Conservation (phyloP, 345 rosid genomes). For the Linum trigynum region DNA sequence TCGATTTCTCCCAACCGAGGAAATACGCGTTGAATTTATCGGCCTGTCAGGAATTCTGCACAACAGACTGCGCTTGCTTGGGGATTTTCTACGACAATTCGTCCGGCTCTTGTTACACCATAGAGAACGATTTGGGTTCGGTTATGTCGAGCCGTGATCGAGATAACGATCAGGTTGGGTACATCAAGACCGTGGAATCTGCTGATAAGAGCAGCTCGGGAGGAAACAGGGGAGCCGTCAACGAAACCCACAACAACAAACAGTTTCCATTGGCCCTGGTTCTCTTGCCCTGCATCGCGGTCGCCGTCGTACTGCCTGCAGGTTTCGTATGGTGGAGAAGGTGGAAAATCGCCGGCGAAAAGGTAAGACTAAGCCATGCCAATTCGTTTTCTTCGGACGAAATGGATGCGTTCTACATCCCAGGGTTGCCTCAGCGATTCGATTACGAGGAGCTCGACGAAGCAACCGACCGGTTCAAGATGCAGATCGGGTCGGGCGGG, state of each 20-base stretch:
- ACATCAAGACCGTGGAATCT: constrained; percentile 6
- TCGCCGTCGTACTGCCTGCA: background rate
- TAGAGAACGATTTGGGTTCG: constrained; percentile 12
- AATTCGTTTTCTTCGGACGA: background rate
- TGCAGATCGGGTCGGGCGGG: background rate
- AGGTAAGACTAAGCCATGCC: background rate
- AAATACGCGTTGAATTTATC: background rate
- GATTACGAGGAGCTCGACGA: constrained; percentile 2
- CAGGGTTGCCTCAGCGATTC: background rate
- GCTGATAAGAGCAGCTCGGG: background rate
- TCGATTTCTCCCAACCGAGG: constrained; percentile 10
- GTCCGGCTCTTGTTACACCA: constrained; percentile 12
- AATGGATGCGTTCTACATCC: background rate
- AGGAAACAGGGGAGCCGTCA: background rate
- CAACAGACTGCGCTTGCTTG: constrained; percentile 13
- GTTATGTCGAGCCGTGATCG: constrained; percentile 4
- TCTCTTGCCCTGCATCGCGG: background rate
- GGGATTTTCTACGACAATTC: constrained; percentile 5
- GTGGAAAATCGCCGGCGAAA: background rate
- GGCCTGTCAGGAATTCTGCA: constrained; percentile 14
- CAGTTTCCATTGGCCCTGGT: background rate
- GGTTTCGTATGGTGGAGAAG: background rate
- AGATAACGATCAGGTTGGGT: constrained; percentile 4
- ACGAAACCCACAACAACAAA: background rate
- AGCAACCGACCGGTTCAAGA: background rate